These are phyloP conservation scores for Neofusicoccum ribis DNA, from an alignment of 2,329 filamentous ascomycete genomes.

Conservation along the genomic window DNA sequence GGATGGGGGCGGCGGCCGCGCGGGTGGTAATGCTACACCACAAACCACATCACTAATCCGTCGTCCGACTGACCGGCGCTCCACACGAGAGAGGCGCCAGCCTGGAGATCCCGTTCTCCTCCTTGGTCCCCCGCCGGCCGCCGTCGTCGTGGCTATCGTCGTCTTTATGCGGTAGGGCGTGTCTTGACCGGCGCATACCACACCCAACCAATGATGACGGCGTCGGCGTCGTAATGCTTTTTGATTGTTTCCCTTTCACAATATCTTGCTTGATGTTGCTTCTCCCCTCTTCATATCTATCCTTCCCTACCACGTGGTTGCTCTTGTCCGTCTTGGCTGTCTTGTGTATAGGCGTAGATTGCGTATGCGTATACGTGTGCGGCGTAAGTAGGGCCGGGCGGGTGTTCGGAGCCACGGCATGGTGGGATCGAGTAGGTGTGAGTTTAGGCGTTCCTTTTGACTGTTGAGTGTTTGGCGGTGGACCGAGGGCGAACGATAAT, in stretches of 20 bases:
- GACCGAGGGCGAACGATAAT: background rate
- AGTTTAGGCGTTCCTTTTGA: background rate
- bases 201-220: background rate
- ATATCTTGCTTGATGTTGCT: background rate
- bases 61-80: too few relatives aligned
- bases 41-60: too few relatives aligned
- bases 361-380: background rate
- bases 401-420: background rate
- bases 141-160: background rate
- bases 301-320: background rate
- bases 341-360: background rate
- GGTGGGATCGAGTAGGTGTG: background rate
- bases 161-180: background rate
- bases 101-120: background rate
- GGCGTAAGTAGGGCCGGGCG: background rate
- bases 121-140: background rate
- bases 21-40: too few relatives aligned
- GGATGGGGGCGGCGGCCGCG: background rate
- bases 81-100: too few relatives aligned
- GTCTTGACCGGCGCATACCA: background rate
- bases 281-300: background rate
- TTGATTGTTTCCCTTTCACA: background rate
- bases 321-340: background rate
- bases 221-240: background rate
- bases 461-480: background rate